phyloP scores from a whole-genome alignment of 768 basidiomycete genomes.

The Lactarius quietus region DNA sequence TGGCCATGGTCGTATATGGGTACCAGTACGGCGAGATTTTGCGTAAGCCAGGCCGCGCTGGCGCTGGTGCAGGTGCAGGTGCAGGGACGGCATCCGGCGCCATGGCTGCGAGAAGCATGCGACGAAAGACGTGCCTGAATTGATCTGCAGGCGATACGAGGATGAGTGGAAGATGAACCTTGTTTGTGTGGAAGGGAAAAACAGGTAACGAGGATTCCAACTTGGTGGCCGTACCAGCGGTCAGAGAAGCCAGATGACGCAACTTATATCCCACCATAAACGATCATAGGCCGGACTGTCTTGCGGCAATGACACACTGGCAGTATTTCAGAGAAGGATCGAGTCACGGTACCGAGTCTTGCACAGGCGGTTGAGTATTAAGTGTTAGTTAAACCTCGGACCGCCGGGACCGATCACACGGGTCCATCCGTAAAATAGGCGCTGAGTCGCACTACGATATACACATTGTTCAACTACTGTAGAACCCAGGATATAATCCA shows the following conservation, averaged over 20 bases:
- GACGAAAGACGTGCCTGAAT: constrained; percentile 39
- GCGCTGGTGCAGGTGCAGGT: constrained; percentile 6
- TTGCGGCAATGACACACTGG: not conserved
- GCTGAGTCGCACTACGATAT: no score
- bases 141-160: constrained; percentile 49
- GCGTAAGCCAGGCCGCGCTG: constrained; percentile 49
- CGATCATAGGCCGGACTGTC: not conserved
- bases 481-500: no score
- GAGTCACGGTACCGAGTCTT: no score
- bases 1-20: constrained; percentile 90
- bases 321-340: not conserved
- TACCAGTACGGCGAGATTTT: constrained; percentile 90
- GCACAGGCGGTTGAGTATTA: no score
- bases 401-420: not conserved
- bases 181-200: constrained; percentile 25
- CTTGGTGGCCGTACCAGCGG: not conserved
- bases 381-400: no score
- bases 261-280: not conserved
- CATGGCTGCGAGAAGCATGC: constrained; percentile 28
- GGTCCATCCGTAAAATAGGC: no score
- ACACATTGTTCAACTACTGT: no score
- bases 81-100: constrained; percentile 22
- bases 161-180: constrained; percentile 40
- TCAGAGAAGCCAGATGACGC: constrained; percentile 6
- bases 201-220: constrained; percentile 12